Conservation (phyloP, 2,329 filamentous ascomycete genomes). For the Plenodomus biglobosus region DNA sequence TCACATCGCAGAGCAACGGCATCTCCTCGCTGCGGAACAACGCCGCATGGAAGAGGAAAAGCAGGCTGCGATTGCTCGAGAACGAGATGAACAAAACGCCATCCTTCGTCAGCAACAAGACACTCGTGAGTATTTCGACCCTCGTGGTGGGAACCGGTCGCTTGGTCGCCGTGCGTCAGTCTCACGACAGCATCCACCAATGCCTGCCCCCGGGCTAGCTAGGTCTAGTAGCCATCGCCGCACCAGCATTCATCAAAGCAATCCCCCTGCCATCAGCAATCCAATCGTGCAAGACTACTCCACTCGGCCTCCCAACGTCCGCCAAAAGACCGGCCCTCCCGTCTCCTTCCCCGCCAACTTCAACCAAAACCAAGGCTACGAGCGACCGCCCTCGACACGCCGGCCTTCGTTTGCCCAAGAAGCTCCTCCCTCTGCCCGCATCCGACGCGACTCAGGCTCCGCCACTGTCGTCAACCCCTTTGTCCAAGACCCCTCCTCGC, state of each 20-base stretch:
- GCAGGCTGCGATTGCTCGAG: conserved; percentile 22
- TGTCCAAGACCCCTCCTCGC: conserved; percentile 3
- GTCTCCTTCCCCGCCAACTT: conserved; percentile 22
- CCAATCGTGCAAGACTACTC: conserved; percentile 17
- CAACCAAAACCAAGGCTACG: conserved; percentile 13
- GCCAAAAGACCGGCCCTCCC: conserved; percentile 19
- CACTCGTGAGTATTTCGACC: conserved; percentile 26
- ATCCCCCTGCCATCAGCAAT: conserved; percentile 17
- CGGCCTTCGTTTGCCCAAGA: conserved; percentile 23
- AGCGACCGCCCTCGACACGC: conserved; percentile 24
- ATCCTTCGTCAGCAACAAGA: conserved; percentile 26
- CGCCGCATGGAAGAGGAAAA: conserved; percentile 28
- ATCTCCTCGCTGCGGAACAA: conserved; percentile 24
- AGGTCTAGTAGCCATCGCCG: conserved; percentile 23
- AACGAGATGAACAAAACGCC: conserved; percentile 27
- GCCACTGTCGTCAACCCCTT: conserved; percentile 18
- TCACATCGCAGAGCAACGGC: conserved; percentile 11
- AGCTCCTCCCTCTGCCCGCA: conserved; percentile 18
- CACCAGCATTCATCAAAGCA: conserved; percentile 27
- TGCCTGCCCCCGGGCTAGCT: conserved; percentile 14
- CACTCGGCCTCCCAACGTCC: conserved; percentile 18
- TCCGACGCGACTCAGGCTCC: conserved; percentile 8
- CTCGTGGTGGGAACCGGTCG: conserved; percentile 17
- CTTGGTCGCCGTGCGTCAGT: conserved; percentile 19
- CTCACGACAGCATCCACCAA: conserved; percentile 20